Conservation (phyloP, 2,329 filamentous ascomycete species). For the Penicillium fuscoglaucum region DNA sequence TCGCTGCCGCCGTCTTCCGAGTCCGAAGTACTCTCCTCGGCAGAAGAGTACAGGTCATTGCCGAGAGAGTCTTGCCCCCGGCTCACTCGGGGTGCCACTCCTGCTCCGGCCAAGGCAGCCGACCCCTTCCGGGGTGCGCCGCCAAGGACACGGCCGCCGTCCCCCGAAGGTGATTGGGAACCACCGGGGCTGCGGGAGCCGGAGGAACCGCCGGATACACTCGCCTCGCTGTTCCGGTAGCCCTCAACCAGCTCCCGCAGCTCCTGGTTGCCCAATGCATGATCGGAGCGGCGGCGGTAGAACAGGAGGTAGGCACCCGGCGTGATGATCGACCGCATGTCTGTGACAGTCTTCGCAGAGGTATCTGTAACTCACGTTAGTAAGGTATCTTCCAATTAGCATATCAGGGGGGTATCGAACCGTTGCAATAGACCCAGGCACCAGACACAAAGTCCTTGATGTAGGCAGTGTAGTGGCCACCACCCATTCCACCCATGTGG, state of each 20-base stretch:
- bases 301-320: slow-evolving; percentile 88
- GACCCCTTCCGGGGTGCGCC: slow-evolving; percentile 85
- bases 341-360: slow-evolving; percentile 65
- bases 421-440: slow-evolving; percentile 96
- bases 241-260: slow-evolving; percentile 70
- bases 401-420: slow-evolving; percentile 50
- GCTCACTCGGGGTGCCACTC: slow-evolving; percentile 68
- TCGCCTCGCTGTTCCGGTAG: slow-evolving; percentile 54
- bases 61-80: slow-evolving; percentile 42
- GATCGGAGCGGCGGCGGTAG: slow-evolving; percentile 80
- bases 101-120: slow-evolving; percentile 78
- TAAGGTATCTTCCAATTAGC: slow-evolving; percentile 1
- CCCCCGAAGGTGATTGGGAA: slow-evolving; percentile 63
- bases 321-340: slow-evolving; percentile 66
- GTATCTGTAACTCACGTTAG: slow-evolving; percentile 61
- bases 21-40: slow-evolving; percentile 23
- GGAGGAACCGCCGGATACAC: slow-evolving; percentile 49
- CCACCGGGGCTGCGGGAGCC: slow-evolving; percentile 25
- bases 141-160: slow-evolving; percentile 83
- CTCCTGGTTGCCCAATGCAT: slow-evolving; percentile 74
- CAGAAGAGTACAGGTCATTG: slow-evolving; percentile 30
- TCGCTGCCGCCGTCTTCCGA: slow-evolving; percentile 21
- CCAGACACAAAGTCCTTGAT: slow-evolving; percentile 88
- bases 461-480: slow-evolving; percentile 93
- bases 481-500: slow-evolving; percentile 88